phyloP scores from a whole-genome alignment of 345 rosid species.

The Odontarrhena argentea region DNA sequence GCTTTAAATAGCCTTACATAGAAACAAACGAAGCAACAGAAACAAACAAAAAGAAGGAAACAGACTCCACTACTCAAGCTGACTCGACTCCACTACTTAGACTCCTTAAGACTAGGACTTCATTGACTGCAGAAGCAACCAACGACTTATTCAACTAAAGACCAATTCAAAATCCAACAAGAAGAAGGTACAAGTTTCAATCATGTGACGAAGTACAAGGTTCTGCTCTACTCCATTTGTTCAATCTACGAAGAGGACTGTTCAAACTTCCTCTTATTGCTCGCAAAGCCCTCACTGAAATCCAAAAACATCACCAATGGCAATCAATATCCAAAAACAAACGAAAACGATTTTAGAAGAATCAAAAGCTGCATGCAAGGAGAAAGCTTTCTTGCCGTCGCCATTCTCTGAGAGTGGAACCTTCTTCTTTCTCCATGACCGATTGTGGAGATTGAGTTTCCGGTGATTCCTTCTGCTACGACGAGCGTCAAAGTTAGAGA shows the following conservation, averaged over 20 bases:
- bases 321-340: too few species aligned
- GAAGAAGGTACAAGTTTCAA: too few species aligned
- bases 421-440: constrained; percentile 65
- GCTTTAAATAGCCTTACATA: too few species aligned
- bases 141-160: too few species aligned
- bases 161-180: too few species aligned
- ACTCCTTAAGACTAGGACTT: too few species aligned
- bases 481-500: constrained; percentile 48
- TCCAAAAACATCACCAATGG: too few species aligned
- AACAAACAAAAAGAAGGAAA: too few species aligned
- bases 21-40: too few species aligned
- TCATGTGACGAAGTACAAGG: constrained; percentile 78
- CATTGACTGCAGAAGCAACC: too few species aligned
- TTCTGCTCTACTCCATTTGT: constrained; percentile 78
- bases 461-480: constrained; percentile 33
- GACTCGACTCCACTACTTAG: too few species aligned
- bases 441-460: constrained; percentile 51
- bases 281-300: constrained; percentile 65
- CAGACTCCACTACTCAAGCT: too few species aligned
- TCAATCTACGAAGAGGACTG: constrained; percentile 62
- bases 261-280: constrained; percentile 54
- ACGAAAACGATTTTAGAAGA: neutral
- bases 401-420: constrained; percentile 80
- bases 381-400: constrained; percentile 54
- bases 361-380: constrained; percentile 33